Percentiles rank a stretch among this genome's conserved stretches.
phyloP scores from a whole-genome alignment of 768 basidiomycete species.

The Suillus luteus region DNA sequence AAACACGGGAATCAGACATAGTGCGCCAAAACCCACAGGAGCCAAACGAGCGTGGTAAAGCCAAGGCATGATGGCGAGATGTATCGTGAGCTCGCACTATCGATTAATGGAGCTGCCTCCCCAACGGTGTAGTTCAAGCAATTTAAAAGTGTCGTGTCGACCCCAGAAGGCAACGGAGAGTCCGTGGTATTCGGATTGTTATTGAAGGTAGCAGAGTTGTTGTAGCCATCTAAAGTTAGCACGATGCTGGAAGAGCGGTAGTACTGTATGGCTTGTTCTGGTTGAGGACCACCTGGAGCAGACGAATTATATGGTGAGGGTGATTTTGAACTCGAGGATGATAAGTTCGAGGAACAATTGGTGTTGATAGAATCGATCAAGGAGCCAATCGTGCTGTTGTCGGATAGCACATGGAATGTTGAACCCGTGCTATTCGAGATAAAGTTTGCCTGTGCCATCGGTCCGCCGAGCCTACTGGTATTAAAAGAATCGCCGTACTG shows the following conservation, averaged over 20 bases:
- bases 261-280: conserved; percentile 65
- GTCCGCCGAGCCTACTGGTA: conserved; percentile 51
- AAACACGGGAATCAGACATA: background rate
- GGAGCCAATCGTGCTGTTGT: conserved; percentile 47
- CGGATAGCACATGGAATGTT: conserved; percentile 49
- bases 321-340: conserved; percentile 34
- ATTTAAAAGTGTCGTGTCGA: conserved; percentile 50
- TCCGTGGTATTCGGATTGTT: conserved; percentile 42
- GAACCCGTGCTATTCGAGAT: conserved; percentile 40
- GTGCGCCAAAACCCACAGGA: conserved; percentile 18
- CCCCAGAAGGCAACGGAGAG: conserved; percentile 51
- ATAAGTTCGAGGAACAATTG: conserved; percentile 46
- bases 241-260: conserved; percentile 67
- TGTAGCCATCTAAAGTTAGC: conserved; percentile 65
- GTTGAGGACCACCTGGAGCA: conserved; percentile 32
- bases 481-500: conserved; percentile 51
- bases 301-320: conserved; percentile 35
- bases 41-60: conserved; percentile 21
- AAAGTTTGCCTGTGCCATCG: conserved; percentile 41
- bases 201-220: conserved; percentile 55
- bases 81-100: conserved; percentile 29
- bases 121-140: conserved; percentile 70
- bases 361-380: conserved; percentile 44
- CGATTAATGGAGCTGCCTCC: conserved; percentile 55
- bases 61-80: conserved; percentile 10